Base-by-base conservation (phyloP, 1,284 basidiomycete genomes). In the Puccinia polysora region DNA sequence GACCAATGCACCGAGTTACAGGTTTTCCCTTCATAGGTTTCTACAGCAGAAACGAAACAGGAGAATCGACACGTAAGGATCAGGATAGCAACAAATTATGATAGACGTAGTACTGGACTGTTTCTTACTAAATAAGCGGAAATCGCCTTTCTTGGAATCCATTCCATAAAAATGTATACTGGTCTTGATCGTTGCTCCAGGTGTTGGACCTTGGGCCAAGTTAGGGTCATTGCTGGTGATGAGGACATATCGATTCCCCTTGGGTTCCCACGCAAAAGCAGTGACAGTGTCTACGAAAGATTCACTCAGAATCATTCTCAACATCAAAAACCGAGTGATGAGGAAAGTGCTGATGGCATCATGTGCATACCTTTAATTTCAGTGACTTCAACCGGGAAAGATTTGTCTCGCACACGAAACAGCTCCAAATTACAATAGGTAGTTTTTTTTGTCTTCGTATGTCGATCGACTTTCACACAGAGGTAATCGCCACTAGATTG, bases 401-500 rank as follows among this genome's bases (percentile, higher is more conserved):
- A 91, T 82, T 97, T 98, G 82, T 99, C 96, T 73, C 96, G 88
- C 74, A 97, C 87, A 73, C 94, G 87, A 85, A 98, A 98, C 75
- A 99, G 89, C 82, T 99, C 96, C 75, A 99, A 84, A 82, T 98
- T 99, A 82, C 94, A 96, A 84, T 94, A 98, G 69, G 91, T 93
- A 12, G 93, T 94, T 83, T 98, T 98, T 83, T 97, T 97, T 23
- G 93, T 96, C 84, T 98, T 98, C 55, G 95, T 97, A 81, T 97
- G 94, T 73, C 96, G 89, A 82, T 99, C 96, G 73, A 99, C 96
- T 83, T 97, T 97, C 81, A 98, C 96, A 78, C 96, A 98, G 30
- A 99, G 86, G 84, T 92, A 98, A 82, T 98, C 94, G 63, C 96
- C 96, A 80, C 96, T 91, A 78, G 95, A 96, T 83, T 99, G 96